These are phyloP conservation scores for Chloropicon primus DNA, from an alignment of 139 green algal genomes.

Conservation along the genomic window DNA sequence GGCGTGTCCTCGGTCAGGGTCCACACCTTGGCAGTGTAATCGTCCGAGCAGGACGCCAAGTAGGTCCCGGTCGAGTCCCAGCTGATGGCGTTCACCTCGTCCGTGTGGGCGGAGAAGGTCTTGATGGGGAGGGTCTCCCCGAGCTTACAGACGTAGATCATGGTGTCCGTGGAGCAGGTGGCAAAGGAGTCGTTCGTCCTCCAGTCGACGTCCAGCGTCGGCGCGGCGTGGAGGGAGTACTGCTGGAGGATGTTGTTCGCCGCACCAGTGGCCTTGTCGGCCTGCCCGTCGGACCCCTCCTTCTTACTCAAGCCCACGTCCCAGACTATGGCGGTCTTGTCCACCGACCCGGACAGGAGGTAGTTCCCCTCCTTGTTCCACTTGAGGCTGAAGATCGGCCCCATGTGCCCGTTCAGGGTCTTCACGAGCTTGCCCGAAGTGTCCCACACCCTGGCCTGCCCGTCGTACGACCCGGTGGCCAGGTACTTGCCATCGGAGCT, in stretches of 20 bases:
- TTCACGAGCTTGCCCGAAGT: constrained; percentile 50
- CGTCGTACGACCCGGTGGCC: constrained; percentile 78
- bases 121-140: constrained; percentile 47
- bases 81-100: constrained; percentile 85
- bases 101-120: constrained; percentile 55
- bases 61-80: constrained; percentile 58
- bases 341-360: constrained; percentile 71
- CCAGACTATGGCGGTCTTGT: constrained; percentile 74
- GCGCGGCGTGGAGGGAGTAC: constrained; percentile 24
- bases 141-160: constrained; percentile 72
- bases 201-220: constrained; percentile 86
- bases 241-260: neutral
- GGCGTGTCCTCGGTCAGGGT: constrained; percentile 27
- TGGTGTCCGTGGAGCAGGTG: constrained; percentile 72
- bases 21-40: constrained; percentile 66
- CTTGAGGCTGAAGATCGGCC: constrained; percentile 81
- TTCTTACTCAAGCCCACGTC: constrained; percentile 47
- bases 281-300: constrained; percentile 46
- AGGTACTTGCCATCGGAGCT: constrained; percentile 62
- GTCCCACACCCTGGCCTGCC: constrained; percentile 60
- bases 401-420: constrained; percentile 60
- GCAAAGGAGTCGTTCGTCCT: constrained; percentile 74
- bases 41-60: constrained; percentile 77
- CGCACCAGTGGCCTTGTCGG: neutral
- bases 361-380: constrained; percentile 79